Evolutionary conservation across 371 early-diverging fungal genomes (phyloP), one percentile per base, ranked within the genome.

Genomic region (Polyrhizophydium stewartii): DNA sequence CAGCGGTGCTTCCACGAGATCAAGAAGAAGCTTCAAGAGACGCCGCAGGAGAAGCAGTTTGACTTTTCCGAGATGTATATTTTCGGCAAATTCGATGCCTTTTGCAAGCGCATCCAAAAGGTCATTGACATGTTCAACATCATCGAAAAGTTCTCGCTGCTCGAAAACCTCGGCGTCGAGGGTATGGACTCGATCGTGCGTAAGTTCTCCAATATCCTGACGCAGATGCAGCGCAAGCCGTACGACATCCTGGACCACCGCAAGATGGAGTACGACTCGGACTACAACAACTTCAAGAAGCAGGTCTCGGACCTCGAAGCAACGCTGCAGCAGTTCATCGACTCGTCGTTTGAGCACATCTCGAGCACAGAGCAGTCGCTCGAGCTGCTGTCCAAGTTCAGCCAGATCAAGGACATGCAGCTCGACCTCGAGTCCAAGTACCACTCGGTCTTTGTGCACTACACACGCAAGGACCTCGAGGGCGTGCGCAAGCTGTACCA

Each of bases 31-130:
- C 75, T 85, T 13, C 79, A 81, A 64, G 83, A 85, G 58, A 79
- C 77, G 6, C 83, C 83, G 7, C 28, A 64, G 24, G 85, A 83
- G 59, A 83, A 83, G 63, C 85, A 85, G 53, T 85, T 85, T 55
- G 85, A 85, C 70, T 85, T 85, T 58, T 78, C 78, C n/a, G 85
- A 85, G 71, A 84, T 84, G 85, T 84, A 85, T 67, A 84, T 85
- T 46, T 85, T 85, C 59, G 85, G 85, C 27, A 85, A 84, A 58
- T 82, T 85, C 53, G 85, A 85, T 62, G 83, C 85, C 9, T 85
- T 85, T 59, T 84, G 84, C 74, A 81, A 81, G 63, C 75, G 85
- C 24, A 79, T 85, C 60, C 78, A 82, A 51, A 82, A 81, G 55
- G 79, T 85, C 38, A 76, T 82, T 57, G 85, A 84, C 62, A 82